Conservation (phyloP, 140 eudicot genomes). For the Flaveria floridana region DNA sequence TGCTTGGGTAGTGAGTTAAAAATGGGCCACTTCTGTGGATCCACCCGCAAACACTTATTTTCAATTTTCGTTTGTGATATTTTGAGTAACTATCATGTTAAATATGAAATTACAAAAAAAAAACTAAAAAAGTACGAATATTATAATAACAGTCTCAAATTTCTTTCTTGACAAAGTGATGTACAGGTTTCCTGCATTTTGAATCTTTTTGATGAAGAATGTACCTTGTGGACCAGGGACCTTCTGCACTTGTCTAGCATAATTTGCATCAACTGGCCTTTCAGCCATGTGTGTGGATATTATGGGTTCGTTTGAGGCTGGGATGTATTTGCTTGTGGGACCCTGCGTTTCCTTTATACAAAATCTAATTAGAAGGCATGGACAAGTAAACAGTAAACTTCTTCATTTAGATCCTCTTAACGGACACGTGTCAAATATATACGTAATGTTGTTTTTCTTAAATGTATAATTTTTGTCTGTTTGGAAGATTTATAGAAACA, state of each 20-base stretch:
- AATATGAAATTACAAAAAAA: too few relatives aligned
- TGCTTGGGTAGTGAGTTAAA: background rate
- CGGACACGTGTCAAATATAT: background rate
- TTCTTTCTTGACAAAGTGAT: background rate
- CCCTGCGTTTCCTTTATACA: conserved; percentile 35
- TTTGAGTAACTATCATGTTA: background rate
- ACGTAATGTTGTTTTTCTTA: background rate
- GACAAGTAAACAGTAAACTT: conserved; percentile 3
- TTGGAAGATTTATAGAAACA: conserved; percentile 13
- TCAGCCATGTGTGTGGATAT: conserved; percentile 45
- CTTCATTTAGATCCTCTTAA: background rate
- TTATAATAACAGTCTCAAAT: too few relatives aligned
- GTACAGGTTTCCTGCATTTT: background rate
- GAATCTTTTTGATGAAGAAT: background rate
- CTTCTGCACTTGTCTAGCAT: conserved; percentile 42
- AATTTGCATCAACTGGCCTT: conserved; percentile 45
- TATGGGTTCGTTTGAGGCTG: conserved; percentile 29
- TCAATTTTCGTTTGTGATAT: background rate
- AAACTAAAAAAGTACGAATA: too few relatives aligned
- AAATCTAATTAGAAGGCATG: background rate
- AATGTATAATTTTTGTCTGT: background rate
- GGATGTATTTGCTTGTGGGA: conserved; percentile 31
- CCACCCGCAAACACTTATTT: background rate
- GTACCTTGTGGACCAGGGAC: conserved; percentile 38
- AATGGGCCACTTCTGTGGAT: background rate